Base-by-base conservation (phyloP, 495 filamentous ascomycete species). In the Aspergillus conjunctus region DNA sequence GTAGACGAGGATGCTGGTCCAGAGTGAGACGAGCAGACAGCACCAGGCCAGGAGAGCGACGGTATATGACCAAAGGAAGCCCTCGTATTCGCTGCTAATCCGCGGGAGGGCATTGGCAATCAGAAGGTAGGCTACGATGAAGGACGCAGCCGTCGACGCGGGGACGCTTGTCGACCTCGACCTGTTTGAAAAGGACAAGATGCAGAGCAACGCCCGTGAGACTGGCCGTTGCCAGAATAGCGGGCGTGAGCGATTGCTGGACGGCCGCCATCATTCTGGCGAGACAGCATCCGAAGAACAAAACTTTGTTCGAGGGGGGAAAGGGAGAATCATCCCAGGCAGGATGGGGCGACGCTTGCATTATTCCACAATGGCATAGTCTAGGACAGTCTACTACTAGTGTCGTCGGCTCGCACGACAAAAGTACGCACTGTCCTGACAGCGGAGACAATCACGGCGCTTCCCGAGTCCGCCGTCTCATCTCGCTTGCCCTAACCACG, bases 161-260 rank as follows among this genome's bases (percentile, higher is more conserved):
- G 50, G 50, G 1, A n/a, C 50, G 50, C 50, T 34, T 52, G 50
- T 52, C 50, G 7, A 52, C 50, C 26, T 52, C 50, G 5, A 52
- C 50, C 7, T 52, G 50, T 34, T 52, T 52, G 15, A 52, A 52
- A 33, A 52, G 17, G 26, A 52, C 14, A 52, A 52, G 14, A 33
- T 52, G 50, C 11, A 52, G 50, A 32, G 30, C 50, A 15, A 52
- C 50, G 20, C 50, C 50, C 22, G 31, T 52, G 31, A 52, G 50
- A 52, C 50, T 52, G 22, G 50, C 50, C 6, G 50, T 52, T 52
- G 50, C 50, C 50, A 52, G 50, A n/a, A 52, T 20, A 7, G 50
- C 20, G 4, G 50, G 50, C 50, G 50, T 52, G 26, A 52, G 50
- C 12, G 50, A 52, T 33, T 52, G 26, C 50, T 52, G 50, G 50